Conservation (phyloP, 139 green algal species). For the Astrephomene gubernaculifera region DNA sequence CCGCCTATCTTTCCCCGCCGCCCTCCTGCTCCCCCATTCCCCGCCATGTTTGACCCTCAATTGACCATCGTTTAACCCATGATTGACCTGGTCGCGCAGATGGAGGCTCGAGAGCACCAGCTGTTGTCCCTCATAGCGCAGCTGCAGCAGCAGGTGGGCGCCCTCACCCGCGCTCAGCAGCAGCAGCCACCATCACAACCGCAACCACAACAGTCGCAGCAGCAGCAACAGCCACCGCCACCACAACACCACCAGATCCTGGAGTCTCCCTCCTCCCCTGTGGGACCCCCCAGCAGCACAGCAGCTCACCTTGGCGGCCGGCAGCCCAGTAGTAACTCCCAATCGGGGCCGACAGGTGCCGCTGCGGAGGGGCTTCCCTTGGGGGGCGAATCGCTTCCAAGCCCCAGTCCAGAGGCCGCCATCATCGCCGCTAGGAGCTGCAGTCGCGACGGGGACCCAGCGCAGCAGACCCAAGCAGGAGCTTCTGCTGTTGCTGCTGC, state of each 20-base stretch:
- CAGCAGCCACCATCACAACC: constrained; percentile 1
- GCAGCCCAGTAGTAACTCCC: neutral
- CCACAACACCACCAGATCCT: neutral
- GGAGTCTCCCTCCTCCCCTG: no score
- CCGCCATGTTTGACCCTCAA: neutral
- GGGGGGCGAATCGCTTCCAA: no score
- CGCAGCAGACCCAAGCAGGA: constrained; percentile 2
- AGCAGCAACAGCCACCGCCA: neutral
- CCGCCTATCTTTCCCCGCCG: neutral
- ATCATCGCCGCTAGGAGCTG: no score
- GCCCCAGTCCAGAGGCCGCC: neutral
- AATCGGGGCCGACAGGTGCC: neutral
- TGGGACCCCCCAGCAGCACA: neutral
- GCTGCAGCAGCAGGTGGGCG: constrained; percentile 33
- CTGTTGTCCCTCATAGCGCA: constrained; percentile 9
- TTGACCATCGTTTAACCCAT: neutral
- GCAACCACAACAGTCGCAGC: no score
- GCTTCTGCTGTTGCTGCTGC: no score
- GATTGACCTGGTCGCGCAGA: neutral
- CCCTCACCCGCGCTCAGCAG: constrained; percentile 27
- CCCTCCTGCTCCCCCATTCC: neutral
- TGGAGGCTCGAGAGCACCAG: constrained; percentile 35
- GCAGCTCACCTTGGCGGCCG: neutral
- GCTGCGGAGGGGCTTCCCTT: no score
- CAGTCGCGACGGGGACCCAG: constrained; percentile 17